A percentile compares a stretch with the other conserved stretches of the same genome.
phyloP scores from a whole-genome alignment of 1,139 yeast species.

The Spencermartinsiella ligniputridi region DNA sequence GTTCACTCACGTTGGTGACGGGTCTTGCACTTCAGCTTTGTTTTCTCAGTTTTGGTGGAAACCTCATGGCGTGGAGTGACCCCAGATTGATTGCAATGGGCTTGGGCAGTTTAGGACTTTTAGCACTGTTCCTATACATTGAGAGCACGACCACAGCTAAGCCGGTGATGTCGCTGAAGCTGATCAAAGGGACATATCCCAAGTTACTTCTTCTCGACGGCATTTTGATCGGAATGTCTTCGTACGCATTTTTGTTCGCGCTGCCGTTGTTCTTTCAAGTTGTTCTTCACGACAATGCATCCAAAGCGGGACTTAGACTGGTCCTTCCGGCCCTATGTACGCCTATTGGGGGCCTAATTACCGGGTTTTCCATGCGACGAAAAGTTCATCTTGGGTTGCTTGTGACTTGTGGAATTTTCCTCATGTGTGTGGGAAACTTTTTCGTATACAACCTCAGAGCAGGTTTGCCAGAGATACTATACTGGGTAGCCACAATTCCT shows the following conservation, averaged over 20 bases:
- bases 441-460: conserved; percentile 6
- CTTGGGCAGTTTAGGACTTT: conserved; percentile 2
- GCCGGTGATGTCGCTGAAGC: conserved; percentile 11
- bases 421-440: conserved; percentile 11
- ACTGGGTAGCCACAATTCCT: conserved; percentile 7
- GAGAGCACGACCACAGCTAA: conserved; percentile 7
- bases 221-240: conserved; percentile 12
- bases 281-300: conserved; percentile 12
- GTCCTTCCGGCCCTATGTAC: conserved; percentile 13
- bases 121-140: conserved; percentile 9
- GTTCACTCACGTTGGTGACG: conserved; percentile 10
- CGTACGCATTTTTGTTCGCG: conserved; percentile 11
- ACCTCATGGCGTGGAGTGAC: conserved; percentile 11
- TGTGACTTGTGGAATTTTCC: conserved; percentile 6
- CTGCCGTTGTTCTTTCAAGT: conserved; percentile 15
- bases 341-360: conserved; percentile 12
- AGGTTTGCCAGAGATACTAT: conserved; percentile 1
- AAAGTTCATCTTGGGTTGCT: conserved; percentile 9
- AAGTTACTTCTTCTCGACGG: conserved; percentile 7
- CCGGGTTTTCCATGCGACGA: conserved; percentile 11
- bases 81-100: conserved; percentile 7
- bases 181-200: conserved; percentile 10
- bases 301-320: conserved; percentile 14
- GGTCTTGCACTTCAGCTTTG: conserved; percentile 11
- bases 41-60: conserved; percentile 14